phyloP scores from a whole-genome alignment of 1,284 basidiomycete species.

The Ustilago hordei region DNA sequence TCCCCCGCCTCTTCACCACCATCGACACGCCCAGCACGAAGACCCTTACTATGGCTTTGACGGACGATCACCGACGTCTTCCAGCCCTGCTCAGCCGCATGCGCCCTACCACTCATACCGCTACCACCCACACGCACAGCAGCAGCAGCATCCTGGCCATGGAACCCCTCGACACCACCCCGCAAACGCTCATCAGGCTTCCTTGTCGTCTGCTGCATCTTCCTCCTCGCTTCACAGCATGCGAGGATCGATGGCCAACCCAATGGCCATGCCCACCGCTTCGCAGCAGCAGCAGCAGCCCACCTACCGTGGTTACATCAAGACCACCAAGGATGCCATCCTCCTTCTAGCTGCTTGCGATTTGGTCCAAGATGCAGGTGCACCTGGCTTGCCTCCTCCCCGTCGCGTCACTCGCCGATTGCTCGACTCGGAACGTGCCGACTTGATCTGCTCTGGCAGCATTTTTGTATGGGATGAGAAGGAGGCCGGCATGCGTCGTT shows the following conservation, averaged over 20 bases:
- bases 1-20: constrained; percentile 45
- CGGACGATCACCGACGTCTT: constrained; percentile 21
- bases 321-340: constrained; percentile 67
- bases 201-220: constrained; percentile 31
- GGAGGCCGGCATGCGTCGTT: constrained; percentile 71
- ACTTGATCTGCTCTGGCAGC: constrained; percentile 61
- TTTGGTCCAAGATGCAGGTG: constrained; percentile 41
- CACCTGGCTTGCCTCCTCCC: constrained; percentile 46
- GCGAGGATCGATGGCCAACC: constrained; percentile 23
- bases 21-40: constrained; percentile 27
- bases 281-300: constrained; percentile 57
- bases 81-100: constrained; percentile 21
- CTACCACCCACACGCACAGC: constrained; percentile 25
- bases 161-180: constrained; percentile 23
- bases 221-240: constrained; percentile 33
- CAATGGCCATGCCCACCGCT: constrained; percentile 27
- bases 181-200: constrained; percentile 25
- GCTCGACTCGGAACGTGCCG: constrained; percentile 64
- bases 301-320: constrained; percentile 66
- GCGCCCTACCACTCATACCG: constrained; percentile 18
- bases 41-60: constrained; percentile 33
- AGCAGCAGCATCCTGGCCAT: constrained; percentile 22
- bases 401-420: constrained; percentile 63
- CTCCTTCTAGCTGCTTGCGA: constrained; percentile 67
- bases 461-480: constrained; percentile 69